These are phyloP conservation scores for Aspergillus aculeatinus DNA, from an alignment of 2,329 filamentous ascomycete genomes.

Conservation along the genomic window DNA sequence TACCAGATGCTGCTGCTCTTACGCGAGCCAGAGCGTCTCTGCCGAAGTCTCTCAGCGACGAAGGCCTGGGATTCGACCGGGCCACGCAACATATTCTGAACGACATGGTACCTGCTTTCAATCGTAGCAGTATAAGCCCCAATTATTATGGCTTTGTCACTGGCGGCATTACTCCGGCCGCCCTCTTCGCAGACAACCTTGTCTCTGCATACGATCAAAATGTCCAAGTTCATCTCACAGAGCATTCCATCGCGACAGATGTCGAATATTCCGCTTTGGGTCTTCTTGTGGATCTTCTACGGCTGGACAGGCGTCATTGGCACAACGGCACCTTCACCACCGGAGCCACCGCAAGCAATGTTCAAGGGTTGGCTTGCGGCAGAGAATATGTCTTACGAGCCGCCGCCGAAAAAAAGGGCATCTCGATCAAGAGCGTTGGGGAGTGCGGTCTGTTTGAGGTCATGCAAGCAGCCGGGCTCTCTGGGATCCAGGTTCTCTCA, in stretches of 20 bases:
- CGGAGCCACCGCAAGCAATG: slow-evolving; percentile 65
- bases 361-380: slow-evolving; percentile 66
- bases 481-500: slow-evolving; percentile 72
- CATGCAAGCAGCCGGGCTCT: slow-evolving; percentile 62
- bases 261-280: slow-evolving; percentile 71
- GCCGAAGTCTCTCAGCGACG: slow-evolving; percentile 25
- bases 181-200: slow-evolving; percentile 79
- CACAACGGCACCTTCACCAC: slow-evolving; percentile 79
- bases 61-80: slow-evolving; percentile 32
- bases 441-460: slow-evolving; percentile 69
- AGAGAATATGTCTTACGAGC: slow-evolving; percentile 58
- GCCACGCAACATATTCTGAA: slow-evolving; percentile 41
- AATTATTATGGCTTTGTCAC: slow-evolving; percentile 90
- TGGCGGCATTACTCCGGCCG: slow-evolving; percentile 75
- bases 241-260: slow-evolving; percentile 71
- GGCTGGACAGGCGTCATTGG: slow-evolving; percentile 58
- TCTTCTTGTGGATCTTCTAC: slow-evolving; percentile 67
- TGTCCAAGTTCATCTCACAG: slow-evolving; percentile 75
- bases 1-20: slow-evolving; percentile 33
- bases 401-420: slow-evolving; percentile 41
- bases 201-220: slow-evolving; percentile 81
- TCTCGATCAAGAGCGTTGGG: slow-evolving; percentile 54
- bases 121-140: slow-evolving; percentile 61
- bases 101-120: slow-evolving; percentile 58
- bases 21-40: slow-evolving; percentile 36